Evolutionary conservation across 768 basidiomycete species (phyloP).

Genomic region (Tricholoma furcatifolium): DNA sequence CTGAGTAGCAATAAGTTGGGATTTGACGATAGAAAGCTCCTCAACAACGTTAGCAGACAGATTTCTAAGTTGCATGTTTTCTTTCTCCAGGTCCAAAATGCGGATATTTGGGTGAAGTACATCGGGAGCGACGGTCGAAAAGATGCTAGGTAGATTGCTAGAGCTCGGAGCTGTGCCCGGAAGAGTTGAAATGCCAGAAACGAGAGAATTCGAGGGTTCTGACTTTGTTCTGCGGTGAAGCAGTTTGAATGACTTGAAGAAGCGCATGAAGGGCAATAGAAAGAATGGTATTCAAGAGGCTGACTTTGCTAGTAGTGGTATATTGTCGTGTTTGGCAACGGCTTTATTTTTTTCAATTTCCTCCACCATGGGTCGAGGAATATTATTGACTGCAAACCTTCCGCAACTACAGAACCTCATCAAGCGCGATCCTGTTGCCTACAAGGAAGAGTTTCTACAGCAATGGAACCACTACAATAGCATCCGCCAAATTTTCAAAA

Average conservation of each 20-base stretch:
- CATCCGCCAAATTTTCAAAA: constrained; percentile 79
- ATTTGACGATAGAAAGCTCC: constrained; percentile 4
- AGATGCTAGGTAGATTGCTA: constrained; percentile 17
- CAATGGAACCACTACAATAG: constrained; percentile 97
- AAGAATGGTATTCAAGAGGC: constrained; percentile 3
- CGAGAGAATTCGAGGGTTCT: constrained; percentile 36
- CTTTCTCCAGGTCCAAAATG: constrained; percentile 13
- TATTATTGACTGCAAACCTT: constrained; percentile 83
- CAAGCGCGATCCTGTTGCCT: constrained; percentile 86
- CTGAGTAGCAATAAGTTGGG: constrained; percentile 14
- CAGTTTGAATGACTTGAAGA: constrained; percentile 43
- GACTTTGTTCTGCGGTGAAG: constrained; percentile 50
- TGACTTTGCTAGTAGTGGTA: constrained; percentile 3
- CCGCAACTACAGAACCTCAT: constrained; percentile 97
- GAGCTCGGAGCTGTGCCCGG: constrained; percentile 5
- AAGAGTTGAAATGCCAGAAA: constrained; percentile 17
- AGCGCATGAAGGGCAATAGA: constrained; percentile 33
- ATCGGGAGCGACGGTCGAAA: constrained; percentile 12
- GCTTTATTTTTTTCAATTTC: constrained; percentile 13
- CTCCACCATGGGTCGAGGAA: constrained; percentile 55
- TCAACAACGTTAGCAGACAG: neutral
- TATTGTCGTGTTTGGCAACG: constrained; percentile 17
- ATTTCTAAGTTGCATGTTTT: constrained; percentile 9
- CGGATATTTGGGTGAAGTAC: constrained; percentile 8
- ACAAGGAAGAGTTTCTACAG: constrained; percentile 93